Evolutionary conservation across 2,329 filamentous ascomycete species (phyloP).

Genomic region (Xylariales sp.): DNA sequence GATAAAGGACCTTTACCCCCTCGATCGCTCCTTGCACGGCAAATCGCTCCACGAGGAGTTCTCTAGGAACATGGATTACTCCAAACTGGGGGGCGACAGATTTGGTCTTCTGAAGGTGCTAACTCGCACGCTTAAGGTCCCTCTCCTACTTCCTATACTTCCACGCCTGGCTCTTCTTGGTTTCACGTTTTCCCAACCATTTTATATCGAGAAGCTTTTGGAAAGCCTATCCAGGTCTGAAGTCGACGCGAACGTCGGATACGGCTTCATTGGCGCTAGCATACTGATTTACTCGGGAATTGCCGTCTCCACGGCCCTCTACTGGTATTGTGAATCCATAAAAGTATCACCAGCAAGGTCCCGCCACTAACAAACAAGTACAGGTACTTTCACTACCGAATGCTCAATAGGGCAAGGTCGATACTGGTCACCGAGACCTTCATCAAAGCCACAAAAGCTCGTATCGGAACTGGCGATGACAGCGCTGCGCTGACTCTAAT

Average conservation of each 20-base stretch:
- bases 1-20: conserved; percentile 26
- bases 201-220: conserved; percentile 36
- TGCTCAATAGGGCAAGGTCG: conserved; percentile 25
- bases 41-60: conserved; percentile 15
- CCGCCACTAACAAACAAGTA: not conserved
- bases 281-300: conserved; percentile 7
- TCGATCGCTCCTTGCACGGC: conserved; percentile 18
- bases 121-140: conserved; percentile 13
- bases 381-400: conserved; percentile 5
- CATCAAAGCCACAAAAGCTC: conserved; percentile 25
- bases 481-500: conserved; percentile 41
- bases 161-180: conserved; percentile 30
- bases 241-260: conserved; percentile 6
- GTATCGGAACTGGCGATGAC: conserved; percentile 24
- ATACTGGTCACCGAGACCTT: conserved; percentile 30
- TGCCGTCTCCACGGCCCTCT: conserved; percentile 14
- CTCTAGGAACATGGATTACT: conserved; percentile 12
- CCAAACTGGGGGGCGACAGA: conserved; percentile 8
- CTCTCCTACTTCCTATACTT: conserved; percentile 20
- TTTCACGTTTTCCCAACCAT: conserved; percentile 38
- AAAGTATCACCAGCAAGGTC: conserved; percentile 24
- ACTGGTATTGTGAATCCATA: conserved; percentile 29
- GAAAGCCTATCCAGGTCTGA: conserved; percentile 20
- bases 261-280: conserved; percentile 10
- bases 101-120: conserved; percentile 10